Percentiles rank a stretch among this genome's conserved stretches.
phyloP scores from a whole-genome alignment of 192 early-diverging fungal species.

The Gryganskiella cystojenkinii region DNA sequence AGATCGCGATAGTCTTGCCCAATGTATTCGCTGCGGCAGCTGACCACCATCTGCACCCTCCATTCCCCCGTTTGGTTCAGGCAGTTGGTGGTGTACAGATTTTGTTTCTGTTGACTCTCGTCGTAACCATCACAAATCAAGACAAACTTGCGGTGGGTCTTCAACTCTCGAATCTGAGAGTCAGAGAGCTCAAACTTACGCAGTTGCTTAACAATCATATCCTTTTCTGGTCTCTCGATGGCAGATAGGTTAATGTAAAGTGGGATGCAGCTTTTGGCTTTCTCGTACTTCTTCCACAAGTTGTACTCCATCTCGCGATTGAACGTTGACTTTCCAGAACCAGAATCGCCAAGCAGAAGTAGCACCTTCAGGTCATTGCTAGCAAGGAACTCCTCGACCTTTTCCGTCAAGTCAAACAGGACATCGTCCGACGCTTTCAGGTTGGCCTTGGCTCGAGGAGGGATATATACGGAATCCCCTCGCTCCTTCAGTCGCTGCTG shows the following conservation, averaged over 20 bases:
- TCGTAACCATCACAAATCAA: constrained; percentile 13
- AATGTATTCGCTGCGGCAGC: constrained; percentile 6
- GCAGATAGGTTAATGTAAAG: constrained; percentile 1
- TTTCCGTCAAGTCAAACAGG: not conserved
- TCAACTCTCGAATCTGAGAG: constrained; percentile 6
- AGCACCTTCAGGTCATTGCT: not conserved
- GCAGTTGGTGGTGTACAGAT: not conserved
- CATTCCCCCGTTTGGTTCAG: not conserved
- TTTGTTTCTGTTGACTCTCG: constrained; percentile 2
- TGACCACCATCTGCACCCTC: constrained; percentile 11
- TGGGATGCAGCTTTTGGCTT: not conserved
- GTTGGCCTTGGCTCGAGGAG: constrained; percentile 3
- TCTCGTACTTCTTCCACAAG: not conserved
- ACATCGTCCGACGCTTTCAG: not conserved
- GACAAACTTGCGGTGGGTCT: not conserved
- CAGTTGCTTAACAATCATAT: constrained; percentile 7
- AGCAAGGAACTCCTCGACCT: not conserved
- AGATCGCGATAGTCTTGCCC: not conserved
- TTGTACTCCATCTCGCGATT: not conserved
- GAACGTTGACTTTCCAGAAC: constrained; percentile 16
- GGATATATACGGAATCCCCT: not conserved
- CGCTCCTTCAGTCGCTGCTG: not conserved
- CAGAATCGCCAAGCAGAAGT: constrained; percentile 8
- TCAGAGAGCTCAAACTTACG: not conserved
- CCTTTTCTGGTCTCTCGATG: not conserved